phyloP scores from a whole-genome alignment of 2,329 filamentous ascomycete species.

The Dactylellina drechsleri region DNA sequence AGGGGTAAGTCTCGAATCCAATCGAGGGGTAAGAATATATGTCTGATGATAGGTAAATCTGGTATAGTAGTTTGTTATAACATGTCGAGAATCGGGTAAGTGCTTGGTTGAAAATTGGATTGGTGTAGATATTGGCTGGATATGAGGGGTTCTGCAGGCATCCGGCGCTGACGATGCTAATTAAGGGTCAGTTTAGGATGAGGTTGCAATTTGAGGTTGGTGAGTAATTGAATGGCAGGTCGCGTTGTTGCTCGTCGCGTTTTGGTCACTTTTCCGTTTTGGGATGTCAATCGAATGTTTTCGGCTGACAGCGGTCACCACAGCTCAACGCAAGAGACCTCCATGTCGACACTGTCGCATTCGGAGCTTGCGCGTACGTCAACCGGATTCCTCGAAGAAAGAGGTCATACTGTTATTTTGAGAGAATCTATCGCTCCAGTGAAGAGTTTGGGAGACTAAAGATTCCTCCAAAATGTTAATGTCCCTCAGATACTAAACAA shows the following conservation, averaged over 20 bases:
- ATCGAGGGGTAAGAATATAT: not conserved
- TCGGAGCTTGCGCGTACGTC: too few relatives aligned
- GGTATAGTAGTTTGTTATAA: not conserved
- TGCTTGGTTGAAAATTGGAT: not conserved
- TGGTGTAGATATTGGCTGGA: not conserved
- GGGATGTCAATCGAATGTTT: not conserved
- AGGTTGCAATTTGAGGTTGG: not conserved
- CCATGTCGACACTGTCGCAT: too few relatives aligned
- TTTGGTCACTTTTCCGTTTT: constrained; percentile 20
- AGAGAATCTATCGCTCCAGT: too few relatives aligned
- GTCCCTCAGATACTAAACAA: too few relatives aligned
- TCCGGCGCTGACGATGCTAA: not conserved
- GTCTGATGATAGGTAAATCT: not conserved
- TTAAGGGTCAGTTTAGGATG: constrained; percentile 3
- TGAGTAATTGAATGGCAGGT: not conserved
- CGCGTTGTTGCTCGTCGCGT: constrained; percentile 16
- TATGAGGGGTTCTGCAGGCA: not conserved
- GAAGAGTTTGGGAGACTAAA: too few relatives aligned
- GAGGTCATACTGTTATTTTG: too few relatives aligned
- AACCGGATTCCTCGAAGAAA: too few relatives aligned
- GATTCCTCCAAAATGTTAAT: too few relatives aligned
- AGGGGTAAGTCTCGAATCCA: constrained; percentile 14
- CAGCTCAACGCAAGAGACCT: not conserved
- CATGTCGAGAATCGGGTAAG: not conserved
- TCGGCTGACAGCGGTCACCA: not conserved